Evolutionary conservation across 2,329 filamentous ascomycete species (phyloP), one percentile per base, ranked within the genome.

Genomic region (Neospermospora avenae): DNA sequence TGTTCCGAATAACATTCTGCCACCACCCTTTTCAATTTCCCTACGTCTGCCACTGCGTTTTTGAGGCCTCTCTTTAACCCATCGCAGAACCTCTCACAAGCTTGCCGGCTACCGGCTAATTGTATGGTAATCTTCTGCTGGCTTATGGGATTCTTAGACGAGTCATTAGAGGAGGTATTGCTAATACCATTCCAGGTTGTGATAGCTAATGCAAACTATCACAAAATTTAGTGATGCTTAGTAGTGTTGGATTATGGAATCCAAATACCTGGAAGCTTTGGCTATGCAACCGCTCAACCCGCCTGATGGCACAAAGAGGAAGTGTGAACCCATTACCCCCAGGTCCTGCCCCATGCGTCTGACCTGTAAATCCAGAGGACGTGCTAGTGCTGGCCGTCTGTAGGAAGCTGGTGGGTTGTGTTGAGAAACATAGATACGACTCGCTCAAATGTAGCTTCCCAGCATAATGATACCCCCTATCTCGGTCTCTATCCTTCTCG

Each of bases 251-350:
- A 49, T 51, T 39, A 31, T 35, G 41, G 51, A 20, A 28, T 42
- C 45, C 57, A 41, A 70, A 65, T 76, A 85, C 82, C 77, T 87
- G 84, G 73, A 96, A 95, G 67, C 88, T 95, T 71, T 96, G 90
- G 71, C 91, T 97, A 72, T 96, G 93, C 59, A 99, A 80, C 59
- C 95, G 84, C 78, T 99, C 95, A 22, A 99, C 95, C 55, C 93
- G 83, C 64, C 95, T 84, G 69, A 99, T 93, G 55, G 91, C 90
- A 74, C 90, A 97, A 22, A 99, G 82, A 4, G 95, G 95, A 58
- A 98, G 85, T 1, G 91, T 97, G 75, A 99, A 98, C 62, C 95
- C 95, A 79, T 97, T 97, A 41, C 93, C 93, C 58, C 91, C 90
- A 3, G 95, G 93, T 0, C 95, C 95, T 22, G 90, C 91, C 61